Conservation (phyloP, 192 early-diverging fungal species). For the Glomus cerebriforme region DNA sequence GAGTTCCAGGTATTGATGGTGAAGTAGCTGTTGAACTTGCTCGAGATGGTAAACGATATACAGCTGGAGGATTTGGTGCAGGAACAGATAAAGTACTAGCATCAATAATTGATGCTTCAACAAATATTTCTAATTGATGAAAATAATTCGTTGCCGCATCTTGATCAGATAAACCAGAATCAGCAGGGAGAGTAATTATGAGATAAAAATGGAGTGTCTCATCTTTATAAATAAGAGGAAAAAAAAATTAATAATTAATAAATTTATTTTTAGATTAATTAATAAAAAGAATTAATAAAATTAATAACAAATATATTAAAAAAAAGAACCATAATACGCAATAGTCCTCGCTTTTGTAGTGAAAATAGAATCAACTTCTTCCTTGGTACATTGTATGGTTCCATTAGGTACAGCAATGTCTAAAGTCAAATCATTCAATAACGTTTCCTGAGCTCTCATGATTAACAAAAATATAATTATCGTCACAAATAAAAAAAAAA, state of each 20-base stretch:
- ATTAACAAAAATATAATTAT: background rate
- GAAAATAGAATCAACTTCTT: constrained; percentile 44
- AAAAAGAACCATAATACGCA: constrained; percentile 44
- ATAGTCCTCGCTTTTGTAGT: constrained; percentile 38
- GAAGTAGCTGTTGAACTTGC: constrained; percentile 33
- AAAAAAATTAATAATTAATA: background rate
- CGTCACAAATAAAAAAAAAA: background rate
- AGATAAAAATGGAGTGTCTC: constrained; percentile 12
- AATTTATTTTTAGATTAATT: background rate
- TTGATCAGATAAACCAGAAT: constrained; percentile 39
- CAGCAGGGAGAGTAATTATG: constrained; percentile 27
- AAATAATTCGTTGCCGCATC: constrained; percentile 44
- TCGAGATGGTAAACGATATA: constrained; percentile 25
- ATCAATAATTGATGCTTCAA: constrained; percentile 58
- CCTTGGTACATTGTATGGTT: constrained; percentile 38
- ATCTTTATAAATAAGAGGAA: constrained; percentile 8
- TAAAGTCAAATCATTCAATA: constrained; percentile 45
- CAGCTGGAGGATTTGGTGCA: constrained; percentile 3
- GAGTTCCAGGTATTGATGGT: constrained; percentile 38
- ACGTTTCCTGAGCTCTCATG: constrained; percentile 42
- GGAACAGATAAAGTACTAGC: constrained; percentile 21
- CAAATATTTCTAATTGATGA: constrained; percentile 53
- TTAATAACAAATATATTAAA: background rate
- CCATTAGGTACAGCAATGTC: constrained; percentile 45
- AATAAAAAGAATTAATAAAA: background rate